Evolutionary conservation across 1,139 yeast species (phyloP).

Genomic region (Suhomyces guaymorum): DNA sequence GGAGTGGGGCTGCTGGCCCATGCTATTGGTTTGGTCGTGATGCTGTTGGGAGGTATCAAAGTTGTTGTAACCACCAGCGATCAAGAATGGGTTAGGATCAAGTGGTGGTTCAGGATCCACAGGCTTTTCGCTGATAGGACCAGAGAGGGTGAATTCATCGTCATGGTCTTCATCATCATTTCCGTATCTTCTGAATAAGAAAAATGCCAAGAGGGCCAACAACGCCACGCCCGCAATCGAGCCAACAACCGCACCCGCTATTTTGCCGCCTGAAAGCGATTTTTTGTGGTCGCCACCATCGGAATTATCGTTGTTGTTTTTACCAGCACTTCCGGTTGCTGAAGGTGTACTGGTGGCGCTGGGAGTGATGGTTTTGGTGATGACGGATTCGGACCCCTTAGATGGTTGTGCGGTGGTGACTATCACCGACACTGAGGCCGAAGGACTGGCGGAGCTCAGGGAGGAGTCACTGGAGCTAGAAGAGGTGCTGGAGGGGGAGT

Average conservation of each 20-base stretch:
- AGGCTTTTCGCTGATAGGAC: conserved; percentile 27
- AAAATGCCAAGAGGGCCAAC: conserved; percentile 33
- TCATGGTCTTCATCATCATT: conserved; percentile 38
- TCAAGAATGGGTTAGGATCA: conserved; percentile 29
- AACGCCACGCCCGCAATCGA: conserved; percentile 48
- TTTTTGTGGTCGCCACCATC: conserved; percentile 14
- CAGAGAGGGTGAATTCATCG: conserved; percentile 39
- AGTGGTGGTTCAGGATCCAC: conserved; percentile 8
- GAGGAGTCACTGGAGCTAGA: conserved; percentile 3
- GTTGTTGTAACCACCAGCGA: conserved; percentile 22
- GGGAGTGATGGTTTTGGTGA: conserved; percentile 18
- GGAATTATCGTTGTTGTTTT: conserved; percentile 11
- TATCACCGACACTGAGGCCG: conserved; percentile 15
- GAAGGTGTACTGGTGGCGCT: conserved; percentile 10
- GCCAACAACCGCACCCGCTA: conserved; percentile 75
- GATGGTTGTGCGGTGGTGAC: conserved; percentile 14
- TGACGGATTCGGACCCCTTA: conserved; percentile 14
- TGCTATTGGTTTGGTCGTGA: conserved; percentile 7
- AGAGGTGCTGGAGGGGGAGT: conserved; percentile 3
- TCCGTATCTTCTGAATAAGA: conserved; percentile 41
- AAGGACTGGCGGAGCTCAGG: conserved; percentile 12
- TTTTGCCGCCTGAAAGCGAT: conserved; percentile 59
- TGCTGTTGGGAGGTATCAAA: conserved; percentile 18
- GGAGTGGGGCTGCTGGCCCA: conserved; percentile 11
- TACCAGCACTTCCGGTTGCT: conserved; percentile 7